Base-by-base conservation (phyloP, 192 early-diverging fungal species). In the Umbelopsis vinacea region DNA sequence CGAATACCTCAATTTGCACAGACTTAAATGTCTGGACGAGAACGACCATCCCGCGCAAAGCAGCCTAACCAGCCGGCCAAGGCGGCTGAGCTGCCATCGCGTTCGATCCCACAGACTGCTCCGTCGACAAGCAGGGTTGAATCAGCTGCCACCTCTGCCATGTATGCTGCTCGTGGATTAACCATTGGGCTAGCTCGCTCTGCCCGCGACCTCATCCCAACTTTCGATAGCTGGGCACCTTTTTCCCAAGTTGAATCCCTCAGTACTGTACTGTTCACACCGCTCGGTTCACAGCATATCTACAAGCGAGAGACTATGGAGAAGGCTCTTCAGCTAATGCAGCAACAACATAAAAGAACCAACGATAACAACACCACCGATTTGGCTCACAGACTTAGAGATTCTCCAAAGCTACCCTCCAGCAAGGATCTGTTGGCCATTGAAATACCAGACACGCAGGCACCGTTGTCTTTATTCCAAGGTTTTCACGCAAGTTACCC, bases 401-500 rank as follows among this genome's bases (percentile, higher is more conserved):
- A 63, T 0, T 35, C 33, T 33, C 57, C 57, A 15, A 63, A 35
- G 33, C 57, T 63, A 17, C 75, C 79, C 3, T 74, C 76, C 0
- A 81, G 81, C 15, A 76, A 80, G 23, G 73, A 77, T 24, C 57
- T 87, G 6, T 50, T 85, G 21, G 45, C 73, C 7, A 76, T 79
- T 19, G 87, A 87, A 17, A 85, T 88, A 53, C 87, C 87, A 23
- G 87, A 85, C 45, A 77, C 87, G 15, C 81, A 66, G 17, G 76
- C 82, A 12, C 76, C 82, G 6, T 77, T 88, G 10, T 89, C 87
- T 8, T 66, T 89, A 26, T 85, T 87, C 52, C 84, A 87, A 68
- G 83, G 87, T 5, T 89, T 84, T 57, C 80, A 82, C 23, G 81
- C 83, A 17, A 75, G 85, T 14, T 89, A 83, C 79, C 83, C 84